Conservation (phyloP, 1,139 yeast genomes). For the Kluyveromyces marxianus region DNA sequence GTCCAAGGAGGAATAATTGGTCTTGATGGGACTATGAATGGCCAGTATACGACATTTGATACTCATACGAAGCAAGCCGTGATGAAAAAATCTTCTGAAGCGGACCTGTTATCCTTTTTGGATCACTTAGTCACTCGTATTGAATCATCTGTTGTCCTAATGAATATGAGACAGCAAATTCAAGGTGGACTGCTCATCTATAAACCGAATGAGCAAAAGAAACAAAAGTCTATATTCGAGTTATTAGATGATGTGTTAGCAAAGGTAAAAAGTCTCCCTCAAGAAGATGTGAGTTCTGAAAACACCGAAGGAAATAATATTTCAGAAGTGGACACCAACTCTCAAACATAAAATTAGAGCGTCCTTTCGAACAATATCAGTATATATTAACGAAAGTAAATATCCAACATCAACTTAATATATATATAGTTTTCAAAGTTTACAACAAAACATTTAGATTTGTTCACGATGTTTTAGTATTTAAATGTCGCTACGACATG, state of each 20-base stretch:
- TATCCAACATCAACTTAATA: too few species aligned
- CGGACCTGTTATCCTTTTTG: slow-evolving; percentile 22
- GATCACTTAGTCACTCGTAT: slow-evolving; percentile 29
- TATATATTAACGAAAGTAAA: too few species aligned
- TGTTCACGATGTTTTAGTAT: too few species aligned
- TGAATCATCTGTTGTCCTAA: slow-evolving; percentile 23
- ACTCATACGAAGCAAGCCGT: slow-evolving; percentile 15
- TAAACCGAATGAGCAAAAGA: slow-evolving; percentile 10
- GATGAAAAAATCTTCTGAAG: slow-evolving; percentile 16
- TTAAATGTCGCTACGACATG: too few species aligned
- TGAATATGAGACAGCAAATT: slow-evolving; percentile 24
- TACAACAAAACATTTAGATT: too few species aligned
- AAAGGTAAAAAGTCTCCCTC: not conserved
- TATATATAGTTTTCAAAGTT: too few species aligned
- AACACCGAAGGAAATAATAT: too few species aligned
- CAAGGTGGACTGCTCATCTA: slow-evolving; percentile 18
- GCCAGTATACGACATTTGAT: slow-evolving; percentile 13
- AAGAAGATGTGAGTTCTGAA: not conserved
- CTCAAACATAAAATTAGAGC: too few species aligned
- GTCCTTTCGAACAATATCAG: too few species aligned
- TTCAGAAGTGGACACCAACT: too few species aligned
- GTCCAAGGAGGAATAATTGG: slow-evolving; percentile 20
- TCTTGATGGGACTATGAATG: slow-evolving; percentile 8
- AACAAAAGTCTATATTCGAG: slow-evolving; percentile 18
- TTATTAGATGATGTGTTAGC: slow-evolving; percentile 15